Percentiles rank a stretch among this genome's conserved stretches.
Conservation (phyloP, 768 basidiomycete species). For the Suillus placidus region DNA sequence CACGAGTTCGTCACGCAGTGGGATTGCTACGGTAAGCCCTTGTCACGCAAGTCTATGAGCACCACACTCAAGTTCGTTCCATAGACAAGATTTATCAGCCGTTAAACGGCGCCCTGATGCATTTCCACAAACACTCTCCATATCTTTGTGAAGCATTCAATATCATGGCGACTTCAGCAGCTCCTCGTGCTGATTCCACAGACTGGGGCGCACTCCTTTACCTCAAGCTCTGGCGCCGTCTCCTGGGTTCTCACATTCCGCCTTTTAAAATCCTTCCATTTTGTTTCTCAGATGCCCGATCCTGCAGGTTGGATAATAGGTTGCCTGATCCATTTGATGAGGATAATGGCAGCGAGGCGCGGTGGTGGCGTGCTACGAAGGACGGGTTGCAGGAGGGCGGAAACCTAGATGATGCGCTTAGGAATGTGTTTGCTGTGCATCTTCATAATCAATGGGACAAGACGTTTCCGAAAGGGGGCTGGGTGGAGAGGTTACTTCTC, state of each 20-base stretch:
- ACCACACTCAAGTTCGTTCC: neutral
- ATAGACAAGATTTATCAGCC: constrained; percentile 75
- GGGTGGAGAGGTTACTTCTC: constrained; percentile 83
- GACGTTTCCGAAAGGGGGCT: constrained; percentile 76
- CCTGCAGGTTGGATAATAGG: constrained; percentile 90
- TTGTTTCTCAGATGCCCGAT: constrained; percentile 91
- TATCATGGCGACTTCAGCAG: constrained; percentile 74
- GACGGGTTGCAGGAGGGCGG: constrained; percentile 62
- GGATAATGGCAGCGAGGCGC: neutral
- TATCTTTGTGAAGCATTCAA: constrained; percentile 98
- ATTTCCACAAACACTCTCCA: constrained; percentile 87
- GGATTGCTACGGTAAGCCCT: constrained; percentile 89
- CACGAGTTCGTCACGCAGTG: constrained; percentile 98
- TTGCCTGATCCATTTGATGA: constrained; percentile 85
- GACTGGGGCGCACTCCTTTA: constrained; percentile 96
- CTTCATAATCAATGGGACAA: constrained; percentile 97
- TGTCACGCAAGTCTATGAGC: neutral
- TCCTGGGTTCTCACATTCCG: constrained; percentile 67
- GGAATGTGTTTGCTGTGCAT: constrained; percentile 83
- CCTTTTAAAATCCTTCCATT: constrained; percentile 95
- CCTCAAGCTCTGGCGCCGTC: constrained; percentile 85
- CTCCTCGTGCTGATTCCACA: constrained; percentile 77
- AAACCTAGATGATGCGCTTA: constrained; percentile 60
- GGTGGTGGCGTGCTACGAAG: constrained; percentile 7
- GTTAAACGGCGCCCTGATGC: constrained; percentile 94